Base-by-base conservation (phyloP, 2,329 filamentous ascomycete genomes). In the Colletotrichum sp. region DNA sequence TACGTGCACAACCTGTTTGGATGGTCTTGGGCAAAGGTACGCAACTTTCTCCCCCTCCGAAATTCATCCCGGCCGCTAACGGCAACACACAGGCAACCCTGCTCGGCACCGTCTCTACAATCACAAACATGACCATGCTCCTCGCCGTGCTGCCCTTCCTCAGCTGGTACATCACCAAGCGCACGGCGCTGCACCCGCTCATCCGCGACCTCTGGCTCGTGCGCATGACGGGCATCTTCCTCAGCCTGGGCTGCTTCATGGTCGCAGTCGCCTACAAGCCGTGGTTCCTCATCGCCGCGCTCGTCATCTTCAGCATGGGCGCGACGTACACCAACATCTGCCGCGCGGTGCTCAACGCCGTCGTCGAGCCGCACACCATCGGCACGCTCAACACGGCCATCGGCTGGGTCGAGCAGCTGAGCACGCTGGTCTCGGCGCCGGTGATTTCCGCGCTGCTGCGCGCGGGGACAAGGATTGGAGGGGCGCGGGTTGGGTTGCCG, bases 361-460 rank as follows among this genome's bases (percentile, higher is more conserved):
- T 92, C 13, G 88, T 92, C 15, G 89, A 90, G 78, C 85, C 87
- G 26, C 87, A 90, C 74, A 88, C 90, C 6, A 84, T 91, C 15
- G 90, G 89, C 26, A 87, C 88, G 0, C 82, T 91, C 28, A 92
- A 91, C 79, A 89, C 88, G 6, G 83, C 89, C 6, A 83, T 92
- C 12, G 85, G 87, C 4, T 84, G 91, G 28, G 80, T 89, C 36
- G 89, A 92, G 76, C 88, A 86, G 10, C 55, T 87, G 13, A 88
- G 90, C n/a, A 78, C 86, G 3, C 86, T 91, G 75, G 65, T 88
- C 7, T 86, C 86, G 0, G 84, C 86, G 2, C 90, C 90, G 0
- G 76, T 87, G 0, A 82, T 92, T 39, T 88, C 88, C 2, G 84
- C 82, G 79, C 79, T 90, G 8, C 85, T 92, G 52, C 83, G 85